Evolutionary conservation across 345 rosid genomes (phyloP).

Genomic region (Gossypium longicalyx): DNA sequence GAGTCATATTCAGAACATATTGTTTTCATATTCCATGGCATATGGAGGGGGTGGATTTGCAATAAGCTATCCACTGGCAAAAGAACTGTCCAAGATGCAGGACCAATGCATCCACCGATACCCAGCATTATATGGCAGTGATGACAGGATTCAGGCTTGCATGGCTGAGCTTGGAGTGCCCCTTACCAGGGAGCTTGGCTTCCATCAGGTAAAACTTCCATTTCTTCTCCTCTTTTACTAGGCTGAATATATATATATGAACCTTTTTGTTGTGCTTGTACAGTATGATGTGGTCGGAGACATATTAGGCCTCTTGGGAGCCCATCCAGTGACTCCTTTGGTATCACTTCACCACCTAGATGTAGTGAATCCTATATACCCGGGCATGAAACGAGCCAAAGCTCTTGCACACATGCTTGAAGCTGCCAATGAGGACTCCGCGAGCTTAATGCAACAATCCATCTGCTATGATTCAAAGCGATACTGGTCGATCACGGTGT

Average conservation of each 20-base stretch:
- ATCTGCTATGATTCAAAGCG: conserved; percentile 61
- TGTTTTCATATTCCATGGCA: conserved; percentile 72
- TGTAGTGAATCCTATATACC: conserved; percentile 67
- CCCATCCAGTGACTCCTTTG: conserved; percentile 73
- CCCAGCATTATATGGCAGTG: conserved; percentile 79
- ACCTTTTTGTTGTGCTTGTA: conserved; percentile 6
- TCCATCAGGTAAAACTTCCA: conserved; percentile 44
- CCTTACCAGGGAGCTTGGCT: conserved; percentile 73
- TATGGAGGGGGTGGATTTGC: conserved; percentile 88
- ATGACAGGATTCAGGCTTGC: conserved; percentile 78
- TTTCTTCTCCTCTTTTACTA: too few relatives aligned
- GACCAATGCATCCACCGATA: conserved; percentile 72
- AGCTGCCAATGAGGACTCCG: conserved; percentile 57
- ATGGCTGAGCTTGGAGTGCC: conserved; percentile 85
- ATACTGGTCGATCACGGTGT: conserved; percentile 70
- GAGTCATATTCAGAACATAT: conserved; percentile 75
- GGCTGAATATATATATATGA: not conserved
- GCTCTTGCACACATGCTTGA: conserved; percentile 55
- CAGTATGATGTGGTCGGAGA: conserved; percentile 81
- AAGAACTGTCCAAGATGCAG: conserved; percentile 64
- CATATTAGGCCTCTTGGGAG: conserved; percentile 62
- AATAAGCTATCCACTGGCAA: conserved; percentile 67
- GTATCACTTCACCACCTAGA: conserved; percentile 78
- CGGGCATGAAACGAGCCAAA: conserved; percentile 40
- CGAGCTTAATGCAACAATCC: conserved; percentile 75